Base-by-base conservation (phyloP, 352 stramenopile species). In the Phytophthora palmivora region DNA sequence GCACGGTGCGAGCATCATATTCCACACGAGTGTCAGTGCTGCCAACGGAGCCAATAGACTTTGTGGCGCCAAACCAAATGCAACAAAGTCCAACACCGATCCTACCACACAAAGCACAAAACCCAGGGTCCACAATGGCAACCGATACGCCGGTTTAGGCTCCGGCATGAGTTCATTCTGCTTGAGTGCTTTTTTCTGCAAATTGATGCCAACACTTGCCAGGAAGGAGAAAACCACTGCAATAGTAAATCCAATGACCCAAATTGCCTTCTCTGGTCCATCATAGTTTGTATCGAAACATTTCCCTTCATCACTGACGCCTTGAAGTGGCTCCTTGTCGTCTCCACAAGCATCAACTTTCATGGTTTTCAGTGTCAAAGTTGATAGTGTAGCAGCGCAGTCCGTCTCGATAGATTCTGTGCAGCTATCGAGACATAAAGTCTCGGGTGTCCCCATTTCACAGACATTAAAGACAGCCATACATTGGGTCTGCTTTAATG, bases 11-110 rank as follows among this genome's bases (percentile, higher is more conserved):
- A 96, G 73, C 64, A 95, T 90, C 72, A 97, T 93, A 66, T 98
- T 98, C 84, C 89, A 97, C 15, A 97, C 92, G 10, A 98, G 79
- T 34, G 88, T 96, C n/a, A 97, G 74, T 7, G 91, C 90, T 2
- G 89, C 92, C 0, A 98, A 55, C 1, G 91, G 91, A 1, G 88
- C 90, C 37, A 97, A 51, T 0, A 98, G 62, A 48, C 85, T 96
- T 70, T 97, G 88, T 6, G 92, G 91, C 6, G 91, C 91, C 14
- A 98, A 58, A 0, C 92, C 91, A 32, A 98, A 96, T 0, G 91
- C 91, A 4, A 97, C 78, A 72, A 98, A 97, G 63, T 98, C 92
- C 34, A 97, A 69, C 4, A 97, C 76, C 0, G 86, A 95, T n/a
- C 89, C 89, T 3, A 80, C 58, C 0, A 87, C 55, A 52, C 96